Evolutionary conservation across 495 filamentous ascomycete genomes (phyloP).

Genomic region (Penicillium psychrofluorescens): DNA sequence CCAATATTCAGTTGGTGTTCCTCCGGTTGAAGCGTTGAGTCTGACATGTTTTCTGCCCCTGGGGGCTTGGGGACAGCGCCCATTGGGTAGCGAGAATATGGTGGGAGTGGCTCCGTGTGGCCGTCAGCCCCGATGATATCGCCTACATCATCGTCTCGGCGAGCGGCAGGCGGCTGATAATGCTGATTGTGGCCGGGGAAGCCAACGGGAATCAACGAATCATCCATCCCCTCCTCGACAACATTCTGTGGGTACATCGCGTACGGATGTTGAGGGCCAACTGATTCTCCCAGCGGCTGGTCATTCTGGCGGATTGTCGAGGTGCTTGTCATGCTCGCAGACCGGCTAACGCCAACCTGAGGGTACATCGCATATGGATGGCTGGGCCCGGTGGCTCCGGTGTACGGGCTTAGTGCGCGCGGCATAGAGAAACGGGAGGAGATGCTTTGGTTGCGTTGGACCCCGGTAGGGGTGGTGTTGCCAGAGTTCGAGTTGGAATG

Average conservation of each 20-base stretch:
- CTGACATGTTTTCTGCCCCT: slow-evolving; percentile 14
- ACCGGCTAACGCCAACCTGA: slow-evolving; percentile 49
- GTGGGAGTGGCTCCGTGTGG: slow-evolving; percentile 82
- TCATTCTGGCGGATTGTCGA: slow-evolving; percentile 52
- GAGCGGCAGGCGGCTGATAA: slow-evolving; percentile 65
- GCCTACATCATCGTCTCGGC: slow-evolving; percentile 75
- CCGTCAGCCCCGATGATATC: slow-evolving; percentile 87
- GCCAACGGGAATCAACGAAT: slow-evolving; percentile 57
- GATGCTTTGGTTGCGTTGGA: slow-evolving; percentile 34
- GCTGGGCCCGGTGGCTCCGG: slow-evolving; percentile 47
- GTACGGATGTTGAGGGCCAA: slow-evolving; percentile 81
- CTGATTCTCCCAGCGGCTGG: slow-evolving; percentile 52
- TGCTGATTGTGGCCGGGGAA: slow-evolving; percentile 58
- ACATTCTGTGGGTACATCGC: slow-evolving; percentile 77
- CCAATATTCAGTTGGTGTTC: slow-evolving; percentile 13
- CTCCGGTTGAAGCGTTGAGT: slow-evolving; percentile 14
- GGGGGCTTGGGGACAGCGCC: slow-evolving; percentile 37
- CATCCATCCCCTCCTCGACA: slow-evolving; percentile 42
- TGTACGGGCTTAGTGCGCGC: slow-evolving; percentile 46
- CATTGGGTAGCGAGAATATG: slow-evolving; percentile 76
- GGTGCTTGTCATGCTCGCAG: slow-evolving; percentile 57
- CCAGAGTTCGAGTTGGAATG: slow-evolving; percentile 30
- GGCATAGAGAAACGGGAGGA: slow-evolving; percentile 38
- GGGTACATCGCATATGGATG: slow-evolving; percentile 51
- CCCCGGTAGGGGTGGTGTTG: slow-evolving; percentile 23